Base-by-base conservation (phyloP, 345 rosid genomes). In the Gossypium ekmanianum region DNA sequence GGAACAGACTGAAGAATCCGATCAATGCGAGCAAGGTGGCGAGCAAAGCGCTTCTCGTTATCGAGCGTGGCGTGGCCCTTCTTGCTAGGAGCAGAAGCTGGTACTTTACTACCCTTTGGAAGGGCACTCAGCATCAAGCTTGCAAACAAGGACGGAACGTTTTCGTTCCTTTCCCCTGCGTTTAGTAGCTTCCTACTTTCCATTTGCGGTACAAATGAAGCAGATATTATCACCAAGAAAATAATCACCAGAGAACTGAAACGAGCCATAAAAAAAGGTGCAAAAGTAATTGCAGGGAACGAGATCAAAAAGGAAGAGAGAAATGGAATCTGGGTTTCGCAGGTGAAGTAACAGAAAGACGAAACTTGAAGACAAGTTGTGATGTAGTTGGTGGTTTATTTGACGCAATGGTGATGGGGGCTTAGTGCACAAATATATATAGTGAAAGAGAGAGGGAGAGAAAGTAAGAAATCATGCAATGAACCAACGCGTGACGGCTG, bases 1-100 rank as follows among this genome's bases (percentile, higher is more conserved):
- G 98, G 98, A 74, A 92, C 94, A 24, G 98, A 92, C 16, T 67
- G 82, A 20, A 92, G 92, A 73, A 83, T 75, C 82, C 97, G 87
- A 77, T 87, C 88, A 61, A 88, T 80, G 80, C 81, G 27, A 17
- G 82, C 85, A 39, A 94, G 94, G 80, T 88, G 94, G 54, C 91
- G 82, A 8, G 78, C 79, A 16, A 87, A 80, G 83, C 85, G 89
- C 81, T 87, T 78, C 59, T 73, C 88, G 27, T 86, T 77, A 3
- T 76, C 79, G 44, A 89, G 81, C 20, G 81, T 74, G 71, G 88
- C 85, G 64, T 89, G 91, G 58, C 86, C 90, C 76, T 83, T 90
- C 84, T 81, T 88, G 88, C 90, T 85, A 3, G 98, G 97, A 5
- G 92, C 61, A 26, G 98, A 92, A 66, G 75, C 56, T 0, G 90